Conservation (phyloP, 768 basidiomycete species). For the Boletus rubropictus region DNA sequence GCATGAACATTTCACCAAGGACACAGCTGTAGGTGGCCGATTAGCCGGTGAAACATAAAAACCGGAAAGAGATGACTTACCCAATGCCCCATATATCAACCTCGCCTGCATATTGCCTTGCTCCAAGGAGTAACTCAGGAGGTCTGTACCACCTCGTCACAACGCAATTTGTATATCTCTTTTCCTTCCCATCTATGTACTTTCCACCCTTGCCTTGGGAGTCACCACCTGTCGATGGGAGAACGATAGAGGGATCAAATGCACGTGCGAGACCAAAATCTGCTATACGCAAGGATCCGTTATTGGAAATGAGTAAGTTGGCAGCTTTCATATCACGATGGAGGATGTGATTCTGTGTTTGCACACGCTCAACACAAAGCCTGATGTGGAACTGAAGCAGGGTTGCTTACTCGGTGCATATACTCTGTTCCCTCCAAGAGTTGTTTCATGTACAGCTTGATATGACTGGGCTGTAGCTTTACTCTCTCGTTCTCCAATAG, state of each 20-base stretch:
- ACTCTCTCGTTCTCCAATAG: conserved; percentile 88
- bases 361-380: conserved; percentile 6
- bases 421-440: conserved; percentile 94
- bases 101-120: conserved; percentile 84
- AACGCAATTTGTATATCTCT: conserved; percentile 91
- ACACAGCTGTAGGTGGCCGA: conserved; percentile 58
- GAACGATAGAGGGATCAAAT: conserved; percentile 49
- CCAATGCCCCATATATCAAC: conserved; percentile 99
- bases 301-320: conserved; percentile 88
- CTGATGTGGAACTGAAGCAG: background rate
- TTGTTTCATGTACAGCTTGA: conserved; percentile 96
- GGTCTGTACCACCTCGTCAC: conserved; percentile 95
- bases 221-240: conserved; percentile 19
- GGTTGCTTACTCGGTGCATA: conserved; percentile 75
- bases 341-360: conserved; percentile 80
- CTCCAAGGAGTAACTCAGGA: conserved; percentile 86
- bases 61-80: conserved; percentile 37
- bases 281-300: conserved; percentile 79
- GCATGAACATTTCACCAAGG: conserved; percentile 92
- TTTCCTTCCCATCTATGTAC: conserved; percentile 44
- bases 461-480: conserved; percentile 73
- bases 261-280: conserved; percentile 95
- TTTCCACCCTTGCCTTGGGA: conserved; percentile 22
- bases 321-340: conserved; percentile 99
- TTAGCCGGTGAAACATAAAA: background rate